Base-by-base conservation (phyloP, 352 stramenopile species). In the Phytophthora idaei region DNA sequence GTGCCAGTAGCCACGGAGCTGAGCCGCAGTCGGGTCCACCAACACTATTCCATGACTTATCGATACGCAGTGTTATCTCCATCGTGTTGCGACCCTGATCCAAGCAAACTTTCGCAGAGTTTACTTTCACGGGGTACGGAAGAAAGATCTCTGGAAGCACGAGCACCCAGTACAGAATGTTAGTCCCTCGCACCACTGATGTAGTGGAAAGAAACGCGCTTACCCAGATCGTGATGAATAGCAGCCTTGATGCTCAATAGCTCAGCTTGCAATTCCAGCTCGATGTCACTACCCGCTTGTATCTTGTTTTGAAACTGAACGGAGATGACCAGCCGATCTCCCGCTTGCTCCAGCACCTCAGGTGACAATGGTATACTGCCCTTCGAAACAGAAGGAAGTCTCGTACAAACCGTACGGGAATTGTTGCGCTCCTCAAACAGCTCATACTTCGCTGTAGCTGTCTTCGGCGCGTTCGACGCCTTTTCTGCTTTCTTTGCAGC, bases 1-100 rank as follows among this genome's bases (percentile, higher is more conserved):
- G 76, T 0, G 79, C 76, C 6, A 94, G 61, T 5, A 91, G 49
- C 87, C 87, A 94, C 34, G 85, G 83, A 8, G 78, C 72, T 7
- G 87, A 94, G 3, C 87, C 85, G 25, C 49, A 62, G 58, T 94
- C 87, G 27, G 82, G 55, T 25, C 57, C 61, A 15, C 54, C 59
- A 15, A 57, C 45, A 36, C 44, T 68, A 34, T 78, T 57, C 81
- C 81, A 94, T 3, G 46, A 61, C 42, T 87, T 90, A 36, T 91
- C 78, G n/a, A 94, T 77, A 4, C 27, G 32, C 1, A 80, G 15
- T 5, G 50, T 57, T 17, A 93, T 49, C 5, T 72, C 58, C 52
- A 94, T 41, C 1, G 27, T 66, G 36, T 89, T 89, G 3, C 49
- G 48, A 32, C 32, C 44, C 9, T 49, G 63, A 60, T 82, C 47